Evolutionary conservation across 75 land plant genomes (phyloP).

Genomic region (Larix kaempferi): DNA sequence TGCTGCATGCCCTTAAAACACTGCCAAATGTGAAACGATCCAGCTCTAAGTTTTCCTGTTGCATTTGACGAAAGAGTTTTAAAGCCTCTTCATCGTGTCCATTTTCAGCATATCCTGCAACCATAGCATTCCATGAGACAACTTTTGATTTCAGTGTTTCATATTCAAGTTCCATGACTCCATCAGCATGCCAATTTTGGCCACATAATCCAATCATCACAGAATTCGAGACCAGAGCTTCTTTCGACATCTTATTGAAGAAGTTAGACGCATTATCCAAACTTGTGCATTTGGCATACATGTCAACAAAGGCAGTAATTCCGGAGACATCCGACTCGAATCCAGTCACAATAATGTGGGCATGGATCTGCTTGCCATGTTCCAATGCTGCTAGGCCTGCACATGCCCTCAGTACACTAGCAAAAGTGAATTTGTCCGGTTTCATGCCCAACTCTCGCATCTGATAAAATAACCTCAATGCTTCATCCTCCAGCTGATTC

Average conservation of each 20-base stretch:
- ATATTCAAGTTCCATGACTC: constrained; percentile 8
- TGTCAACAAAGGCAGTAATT: constrained; percentile 45
- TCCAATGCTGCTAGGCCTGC: constrained; percentile 16
- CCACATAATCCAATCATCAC: constrained; percentile 42
- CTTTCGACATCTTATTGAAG: constrained; percentile 25
- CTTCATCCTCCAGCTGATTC: constrained; percentile 27
- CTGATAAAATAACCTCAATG: constrained; percentile 28
- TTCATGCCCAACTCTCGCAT: constrained; percentile 12
- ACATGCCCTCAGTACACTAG: constrained; percentile 47
- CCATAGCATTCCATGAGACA: neutral
- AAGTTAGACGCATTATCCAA: constrained; percentile 22
- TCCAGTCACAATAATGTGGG: constrained; percentile 28
- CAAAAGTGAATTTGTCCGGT: constrained; percentile 55
- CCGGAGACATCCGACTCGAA: constrained; percentile 26
- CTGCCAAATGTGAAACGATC: constrained; percentile 30
- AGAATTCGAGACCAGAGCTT: constrained; percentile 44
- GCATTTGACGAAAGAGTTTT: neutral
- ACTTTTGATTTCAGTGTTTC: neutral
- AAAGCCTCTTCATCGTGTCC: neutral
- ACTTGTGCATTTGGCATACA: constrained; percentile 59
- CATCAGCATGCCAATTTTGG: constrained; percentile 5
- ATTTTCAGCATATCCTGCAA: neutral
- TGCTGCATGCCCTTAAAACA: constrained; percentile 37
- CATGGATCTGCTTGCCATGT: constrained; percentile 32
- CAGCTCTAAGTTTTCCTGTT: neutral